These are phyloP conservation scores for Boletales sp. DNA, from an alignment of 768 basidiomycete genomes.

Conservation along the genomic window DNA sequence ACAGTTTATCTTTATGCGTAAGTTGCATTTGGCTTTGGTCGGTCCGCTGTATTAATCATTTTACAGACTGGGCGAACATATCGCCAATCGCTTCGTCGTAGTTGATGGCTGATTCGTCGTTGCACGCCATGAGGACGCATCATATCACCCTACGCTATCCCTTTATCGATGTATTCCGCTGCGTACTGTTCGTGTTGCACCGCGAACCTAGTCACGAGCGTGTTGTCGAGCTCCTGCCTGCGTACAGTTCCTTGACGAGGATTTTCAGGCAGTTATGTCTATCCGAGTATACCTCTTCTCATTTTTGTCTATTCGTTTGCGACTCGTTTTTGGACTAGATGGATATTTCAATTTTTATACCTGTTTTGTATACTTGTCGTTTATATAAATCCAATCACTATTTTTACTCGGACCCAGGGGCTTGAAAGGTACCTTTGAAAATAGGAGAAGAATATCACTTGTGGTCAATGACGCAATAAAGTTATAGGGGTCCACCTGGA, in stretches of 20 bases:
- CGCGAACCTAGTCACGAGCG: conserved; percentile 64
- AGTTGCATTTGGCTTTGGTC: conserved; percentile 3
- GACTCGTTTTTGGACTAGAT: conserved; percentile 9
- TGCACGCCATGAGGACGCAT: conserved; percentile 29
- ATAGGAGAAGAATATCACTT: not conserved
- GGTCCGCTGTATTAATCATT: conserved; percentile 6
- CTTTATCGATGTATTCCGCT: conserved; percentile 57
- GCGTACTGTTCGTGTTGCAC: conserved; percentile 55
- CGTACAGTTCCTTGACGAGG: conserved; percentile 19
- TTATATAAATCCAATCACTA: conserved; percentile 16
- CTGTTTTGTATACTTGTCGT: not conserved
- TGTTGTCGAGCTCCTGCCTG: conserved; percentile 48
- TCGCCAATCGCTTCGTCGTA: conserved; percentile 40
- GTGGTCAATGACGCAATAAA: conserved; percentile 25
- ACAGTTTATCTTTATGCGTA: conserved; percentile 27
- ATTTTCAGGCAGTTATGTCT: conserved; percentile 23
- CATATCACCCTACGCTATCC: conserved; percentile 32
- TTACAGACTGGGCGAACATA: conserved; percentile 30
- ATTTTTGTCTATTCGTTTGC: conserved; percentile 2
- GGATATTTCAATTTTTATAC: conserved; percentile 4
- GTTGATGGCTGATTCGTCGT: conserved; percentile 37
- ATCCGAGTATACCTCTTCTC: conserved; percentile 7
- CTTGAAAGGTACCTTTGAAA: not conserved
- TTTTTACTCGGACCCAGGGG: not conserved
- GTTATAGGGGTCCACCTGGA: conserved; percentile 5